phyloP scores from a whole-genome alignment of 495 filamentous ascomycete species.

The Trichoderma virens region DNA sequence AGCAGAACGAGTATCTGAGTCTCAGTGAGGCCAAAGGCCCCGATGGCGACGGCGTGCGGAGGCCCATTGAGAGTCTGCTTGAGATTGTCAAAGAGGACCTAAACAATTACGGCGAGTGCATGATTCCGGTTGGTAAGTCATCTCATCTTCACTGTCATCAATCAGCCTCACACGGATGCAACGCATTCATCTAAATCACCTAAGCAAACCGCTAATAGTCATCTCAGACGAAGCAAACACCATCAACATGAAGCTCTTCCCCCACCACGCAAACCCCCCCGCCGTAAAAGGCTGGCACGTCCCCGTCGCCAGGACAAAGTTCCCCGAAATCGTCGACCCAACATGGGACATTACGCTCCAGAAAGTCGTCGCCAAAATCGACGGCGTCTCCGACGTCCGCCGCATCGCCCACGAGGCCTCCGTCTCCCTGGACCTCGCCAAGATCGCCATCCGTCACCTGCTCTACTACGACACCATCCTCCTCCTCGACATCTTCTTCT shows the following conservation, averaged over 20 bases:
- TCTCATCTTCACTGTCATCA: neutral
- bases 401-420: constrained; percentile 78
- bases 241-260: constrained; percentile 93
- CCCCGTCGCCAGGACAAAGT: constrained; percentile 78
- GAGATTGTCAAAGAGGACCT: constrained; percentile 91
- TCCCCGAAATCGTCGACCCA: constrained; percentile 61
- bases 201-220: neutral
- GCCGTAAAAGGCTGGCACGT: constrained; percentile 80
- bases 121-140: constrained; percentile 78
- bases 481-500: constrained; percentile 88
- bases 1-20: constrained; percentile 71
- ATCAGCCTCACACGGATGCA: too few species aligned
- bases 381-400: constrained; percentile 81
- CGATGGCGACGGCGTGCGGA: constrained; percentile 30
- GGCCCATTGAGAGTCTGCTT: constrained; percentile 71
- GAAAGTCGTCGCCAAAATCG: constrained; percentile 71
- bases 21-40: constrained; percentile 34
- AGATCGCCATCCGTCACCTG: constrained; percentile 77
- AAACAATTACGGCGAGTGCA: constrained; percentile 95
- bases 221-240: constrained; percentile 78
- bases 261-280: constrained; percentile 68
- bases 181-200: too few species aligned
- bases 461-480: constrained; percentile 84
- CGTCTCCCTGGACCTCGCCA: constrained; percentile 73
- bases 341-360: constrained; percentile 91